phyloP scores from a whole-genome alignment of 257 asterid species.

The Fraxinus cuspidata region DNA sequence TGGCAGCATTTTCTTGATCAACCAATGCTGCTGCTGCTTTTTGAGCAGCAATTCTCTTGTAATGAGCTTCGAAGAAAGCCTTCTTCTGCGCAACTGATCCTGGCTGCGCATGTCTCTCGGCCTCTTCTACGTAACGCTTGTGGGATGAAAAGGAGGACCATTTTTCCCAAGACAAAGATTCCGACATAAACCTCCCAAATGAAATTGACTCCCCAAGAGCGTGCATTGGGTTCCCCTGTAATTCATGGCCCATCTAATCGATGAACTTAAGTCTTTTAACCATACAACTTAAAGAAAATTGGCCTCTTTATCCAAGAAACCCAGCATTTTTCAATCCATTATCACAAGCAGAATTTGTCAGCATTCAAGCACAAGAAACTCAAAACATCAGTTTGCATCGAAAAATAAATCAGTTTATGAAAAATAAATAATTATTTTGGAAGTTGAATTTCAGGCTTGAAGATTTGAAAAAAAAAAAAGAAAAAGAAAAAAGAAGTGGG shows the following conservation, averaged over 20 bases:
- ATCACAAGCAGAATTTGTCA: background rate
- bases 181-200: conserved; percentile 75
- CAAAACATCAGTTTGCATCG: background rate
- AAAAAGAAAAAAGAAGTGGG: background rate
- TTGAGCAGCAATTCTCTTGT: conserved; percentile 85
- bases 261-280: background rate
- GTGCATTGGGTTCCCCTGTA: conserved; percentile 69
- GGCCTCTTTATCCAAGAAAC: background rate
- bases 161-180: conserved; percentile 82
- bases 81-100: conserved; percentile 96
- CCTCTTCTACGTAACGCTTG: conserved; percentile 90
- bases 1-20: conserved; percentile 47
- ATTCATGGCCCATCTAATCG: conserved; percentile 11
- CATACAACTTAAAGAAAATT: background rate
- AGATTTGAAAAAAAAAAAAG: background rate
- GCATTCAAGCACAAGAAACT: background rate
- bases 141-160: conserved; percentile 83
- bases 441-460: background rate
- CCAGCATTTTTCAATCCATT: background rate
- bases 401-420: background rate
- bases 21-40: conserved; percentile 59
- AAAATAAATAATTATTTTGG: background rate
- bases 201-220: conserved; percentile 84
- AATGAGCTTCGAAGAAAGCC: conserved; percentile 98
- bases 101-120: conserved; percentile 74